phyloP scores from a whole-genome alignment of 1,139 yeast species.

The Torulaspora pretoriensis region DNA sequence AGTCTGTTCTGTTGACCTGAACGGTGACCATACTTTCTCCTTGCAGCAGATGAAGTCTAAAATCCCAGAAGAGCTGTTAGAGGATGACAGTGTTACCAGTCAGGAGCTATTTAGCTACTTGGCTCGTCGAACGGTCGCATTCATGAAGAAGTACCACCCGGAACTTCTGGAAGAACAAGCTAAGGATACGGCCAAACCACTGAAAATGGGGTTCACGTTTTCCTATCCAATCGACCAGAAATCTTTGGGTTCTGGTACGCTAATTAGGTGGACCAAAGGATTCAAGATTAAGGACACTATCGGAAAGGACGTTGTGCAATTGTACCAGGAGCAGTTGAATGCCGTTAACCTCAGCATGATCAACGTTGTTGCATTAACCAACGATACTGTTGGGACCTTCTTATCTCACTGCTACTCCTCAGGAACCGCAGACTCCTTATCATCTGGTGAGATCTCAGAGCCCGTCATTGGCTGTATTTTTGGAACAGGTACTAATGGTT shows the following conservation, averaged over 20 bases:
- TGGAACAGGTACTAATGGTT: conserved; percentile 97
- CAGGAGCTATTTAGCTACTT: conserved; percentile 64
- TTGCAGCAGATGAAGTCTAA: conserved; percentile 69
- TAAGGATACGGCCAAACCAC: conserved; percentile 34
- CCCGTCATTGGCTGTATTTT: conserved; percentile 85
- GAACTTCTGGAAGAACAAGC: conserved; percentile 31
- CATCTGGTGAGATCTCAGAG: conserved; percentile 56
- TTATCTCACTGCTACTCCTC: conserved; percentile 82
- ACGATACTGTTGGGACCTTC: conserved; percentile 92
- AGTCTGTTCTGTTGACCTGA: conserved; percentile 75
- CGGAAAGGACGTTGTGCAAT: conserved; percentile 71
- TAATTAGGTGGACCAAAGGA: conserved; percentile 95
- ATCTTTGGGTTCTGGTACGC: conserved; percentile 67
- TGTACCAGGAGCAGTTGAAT: conserved; percentile 67
- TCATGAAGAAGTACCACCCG: conserved; percentile 60
- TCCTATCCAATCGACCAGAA: conserved; percentile 89
- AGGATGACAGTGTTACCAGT: conserved; percentile 40
- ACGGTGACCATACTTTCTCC: conserved; percentile 76
- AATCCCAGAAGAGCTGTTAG: conserved; percentile 70
- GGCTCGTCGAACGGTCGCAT: conserved; percentile 62
- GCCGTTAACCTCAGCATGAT: conserved; percentile 47
- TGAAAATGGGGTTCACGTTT: conserved; percentile 86
- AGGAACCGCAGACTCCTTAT: conserved; percentile 40
- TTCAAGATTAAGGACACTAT: conserved; percentile 80
- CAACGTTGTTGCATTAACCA: conserved; percentile 79